Evolutionary conservation across 129 eudicot genomes (phyloP).

Genomic region (Helianthus annuus): HanXRQr2.0-SUNRISE NC_035435.2:171653132-171653631

Average conservation of each 20-base stretch:
- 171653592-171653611: too few species aligned
- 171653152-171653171: conserved; percentile 93
- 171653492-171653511: neutral
- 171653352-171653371: neutral
- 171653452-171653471: neutral
- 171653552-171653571: too few species aligned
- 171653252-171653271: conserved; percentile 19
- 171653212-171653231: conserved; percentile 90
- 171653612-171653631: too few species aligned
- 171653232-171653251: conserved; percentile 60
- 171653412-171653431: conserved; percentile 5
- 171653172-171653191: conserved; percentile 77
- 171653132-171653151: conserved; percentile 95
- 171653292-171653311: neutral
- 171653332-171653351: neutral
- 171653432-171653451: neutral
- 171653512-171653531: neutral
- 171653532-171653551: too few species aligned
- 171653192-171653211: conserved; percentile 75
- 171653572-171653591: too few species aligned
- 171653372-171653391: neutral
- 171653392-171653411: neutral
- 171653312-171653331: neutral
- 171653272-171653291: conserved; percentile 17
- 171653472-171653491: neutral